phyloP scores from a whole-genome alignment of 2,329 filamentous ascomycete species.

The Colletotrichum magnum region DNA sequence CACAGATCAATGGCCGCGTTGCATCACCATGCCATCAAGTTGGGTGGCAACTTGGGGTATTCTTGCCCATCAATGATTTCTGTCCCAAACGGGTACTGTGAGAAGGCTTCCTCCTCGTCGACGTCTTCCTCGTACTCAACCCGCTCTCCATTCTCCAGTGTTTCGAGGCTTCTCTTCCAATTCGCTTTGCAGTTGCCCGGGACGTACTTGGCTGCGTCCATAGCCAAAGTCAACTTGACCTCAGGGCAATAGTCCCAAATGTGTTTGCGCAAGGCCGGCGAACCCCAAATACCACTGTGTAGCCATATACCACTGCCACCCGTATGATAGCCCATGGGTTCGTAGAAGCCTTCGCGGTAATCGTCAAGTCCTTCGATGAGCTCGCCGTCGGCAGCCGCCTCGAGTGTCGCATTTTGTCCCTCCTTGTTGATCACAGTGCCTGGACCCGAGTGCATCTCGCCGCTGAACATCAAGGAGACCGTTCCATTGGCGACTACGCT shows the following conservation, averaged over 20 bases:
- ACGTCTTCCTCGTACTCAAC: slow-evolving; percentile 38
- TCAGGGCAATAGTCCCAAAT: slow-evolving; percentile 72
- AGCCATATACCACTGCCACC: slow-evolving; percentile 63
- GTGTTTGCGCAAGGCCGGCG: slow-evolving; percentile 60
- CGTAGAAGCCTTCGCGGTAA: slow-evolving; percentile 67
- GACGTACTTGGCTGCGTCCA: slow-evolving; percentile 67
- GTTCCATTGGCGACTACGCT: slow-evolving; percentile 67
- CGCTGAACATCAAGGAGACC: slow-evolving; percentile 63
- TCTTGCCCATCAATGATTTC: slow-evolving; percentile 57
- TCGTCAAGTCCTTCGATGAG: slow-evolving; percentile 61
- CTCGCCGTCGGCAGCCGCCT: slow-evolving; percentile 49
- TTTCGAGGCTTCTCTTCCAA: slow-evolving; percentile 59
- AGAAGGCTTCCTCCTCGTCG: slow-evolving; percentile 40
- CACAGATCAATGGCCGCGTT: not conserved
- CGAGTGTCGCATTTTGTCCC: slow-evolving; percentile 44
- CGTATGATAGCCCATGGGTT: slow-evolving; percentile 73
- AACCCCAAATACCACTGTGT: slow-evolving; percentile 64
- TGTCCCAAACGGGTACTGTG: slow-evolving; percentile 51
- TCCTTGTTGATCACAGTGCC: slow-evolving; percentile 41
- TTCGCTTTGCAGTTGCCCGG: slow-evolving; percentile 60
- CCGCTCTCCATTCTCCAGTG: slow-evolving; percentile 29
- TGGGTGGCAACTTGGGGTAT: slow-evolving; percentile 56
- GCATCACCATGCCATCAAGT: slow-evolving; percentile 43
- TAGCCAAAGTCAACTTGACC: slow-evolving; percentile 69
- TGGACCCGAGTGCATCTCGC: slow-evolving; percentile 61